Evolutionary conservation across 2,329 filamentous ascomycete genomes (phyloP).

Genomic region (Trichoderma sp.): DNA sequence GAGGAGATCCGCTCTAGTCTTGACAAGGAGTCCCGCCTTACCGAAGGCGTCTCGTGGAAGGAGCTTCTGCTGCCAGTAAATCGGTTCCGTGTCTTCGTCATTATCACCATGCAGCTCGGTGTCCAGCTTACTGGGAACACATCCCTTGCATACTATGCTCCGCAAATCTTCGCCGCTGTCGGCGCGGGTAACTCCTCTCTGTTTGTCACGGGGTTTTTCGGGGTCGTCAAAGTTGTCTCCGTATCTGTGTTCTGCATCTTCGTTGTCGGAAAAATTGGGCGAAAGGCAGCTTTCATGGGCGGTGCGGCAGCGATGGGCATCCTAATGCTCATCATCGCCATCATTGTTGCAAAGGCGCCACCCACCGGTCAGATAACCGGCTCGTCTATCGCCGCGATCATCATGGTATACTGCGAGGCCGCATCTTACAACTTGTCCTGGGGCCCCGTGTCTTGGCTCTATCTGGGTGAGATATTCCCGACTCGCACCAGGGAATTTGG

Average conservation of each 20-base stretch:
- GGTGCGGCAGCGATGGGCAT: conserved; percentile 41
- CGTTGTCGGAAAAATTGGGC: conserved; percentile 51
- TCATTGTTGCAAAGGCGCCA: conserved; percentile 39
- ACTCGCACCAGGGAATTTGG: conserved; percentile 52
- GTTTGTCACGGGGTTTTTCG: conserved; percentile 46
- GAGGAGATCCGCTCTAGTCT: too few species aligned
- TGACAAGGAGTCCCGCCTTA: too few species aligned
- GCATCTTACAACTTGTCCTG: conserved; percentile 43
- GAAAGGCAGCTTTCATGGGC: conserved; percentile 50
- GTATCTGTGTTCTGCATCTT: conserved; percentile 46
- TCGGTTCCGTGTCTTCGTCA: not conserved
- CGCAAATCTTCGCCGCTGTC: conserved; percentile 42
- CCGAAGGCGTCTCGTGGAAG: too few species aligned
- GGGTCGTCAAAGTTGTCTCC: conserved; percentile 41
- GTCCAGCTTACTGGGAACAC: conserved; percentile 4
- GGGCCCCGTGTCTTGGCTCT: conserved; percentile 56
- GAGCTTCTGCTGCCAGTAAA: not conserved
- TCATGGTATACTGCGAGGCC: conserved; percentile 5
- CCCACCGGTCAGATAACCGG: not conserved
- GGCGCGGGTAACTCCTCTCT: conserved; percentile 40
- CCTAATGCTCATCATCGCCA: conserved; percentile 45
- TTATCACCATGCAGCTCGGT: not conserved
- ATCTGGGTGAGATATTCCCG: conserved; percentile 53
- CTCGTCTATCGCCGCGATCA: conserved; percentile 3
- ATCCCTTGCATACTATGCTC: conserved; percentile 35